Evolutionary conservation across 768 basidiomycete genomes (phyloP).

Genomic region (Hygrocybe punicea): DNA sequence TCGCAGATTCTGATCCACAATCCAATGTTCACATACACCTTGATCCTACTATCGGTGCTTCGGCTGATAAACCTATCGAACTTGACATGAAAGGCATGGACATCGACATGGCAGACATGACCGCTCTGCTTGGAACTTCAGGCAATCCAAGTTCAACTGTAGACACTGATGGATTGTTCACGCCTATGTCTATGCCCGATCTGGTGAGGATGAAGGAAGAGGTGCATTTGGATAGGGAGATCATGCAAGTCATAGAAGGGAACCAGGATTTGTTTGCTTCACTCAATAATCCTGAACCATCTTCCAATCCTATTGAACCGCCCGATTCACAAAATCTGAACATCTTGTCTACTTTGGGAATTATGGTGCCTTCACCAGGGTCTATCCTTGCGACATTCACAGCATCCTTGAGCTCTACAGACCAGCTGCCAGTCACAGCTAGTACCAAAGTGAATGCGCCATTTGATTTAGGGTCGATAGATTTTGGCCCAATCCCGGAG

Average conservation of each 20-base stretch:
- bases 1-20: conserved; percentile 30
- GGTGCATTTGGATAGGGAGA: too few relatives aligned
- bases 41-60: conserved; percentile 48
- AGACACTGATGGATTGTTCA: conserved; percentile 50
- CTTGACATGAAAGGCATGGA: conserved; percentile 76
- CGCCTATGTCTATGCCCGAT: too few relatives aligned
- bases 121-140: conserved; percentile 54
- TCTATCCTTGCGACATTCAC: conserved; percentile 46
- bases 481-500: conserved; percentile 37
- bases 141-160: conserved; percentile 35
- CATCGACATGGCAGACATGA: conserved; percentile 59
- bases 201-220: too few relatives aligned
- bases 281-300: too few relatives aligned
- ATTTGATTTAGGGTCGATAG: conserved; percentile 43
- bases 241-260: too few relatives aligned
- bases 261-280: too few relatives aligned
- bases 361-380: conserved; percentile 33
- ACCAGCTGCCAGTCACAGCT: conserved; percentile 16
- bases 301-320: too few relatives aligned
- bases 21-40: conserved; percentile 29
- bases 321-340: neutral
- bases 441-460: conserved; percentile 21
- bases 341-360: conserved; percentile 5
- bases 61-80: conserved; percentile 79
- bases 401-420: conserved; percentile 26